Conservation (phyloP, 495 filamentous ascomycete genomes). For the Aspergillus haitiensis region DNA sequence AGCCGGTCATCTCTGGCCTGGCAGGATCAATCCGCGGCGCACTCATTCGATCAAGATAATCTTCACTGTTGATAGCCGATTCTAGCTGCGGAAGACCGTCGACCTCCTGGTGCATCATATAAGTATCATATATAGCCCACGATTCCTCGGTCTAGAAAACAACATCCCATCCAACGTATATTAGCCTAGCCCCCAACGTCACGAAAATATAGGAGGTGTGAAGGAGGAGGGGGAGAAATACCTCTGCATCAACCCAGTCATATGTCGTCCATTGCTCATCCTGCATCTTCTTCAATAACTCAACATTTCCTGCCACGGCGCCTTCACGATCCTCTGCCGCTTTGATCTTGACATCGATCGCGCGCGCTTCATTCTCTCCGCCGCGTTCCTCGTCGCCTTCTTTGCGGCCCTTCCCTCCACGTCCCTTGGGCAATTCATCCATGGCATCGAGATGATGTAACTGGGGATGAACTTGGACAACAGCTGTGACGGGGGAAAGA, state of each 20-base stretch:
- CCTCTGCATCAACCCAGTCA: conserved; percentile 69
- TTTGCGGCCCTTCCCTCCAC: conserved; percentile 27
- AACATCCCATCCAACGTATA: background rate
- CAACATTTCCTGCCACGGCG: conserved; percentile 50
- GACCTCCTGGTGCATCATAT: conserved; percentile 57
- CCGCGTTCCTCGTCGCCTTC: conserved; percentile 31
- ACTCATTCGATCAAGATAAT: conserved; percentile 67
- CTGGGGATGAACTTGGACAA: conserved; percentile 73
- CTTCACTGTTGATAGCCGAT: conserved; percentile 53
- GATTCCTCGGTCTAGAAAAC: conserved; percentile 57
- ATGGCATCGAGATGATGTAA: conserved; percentile 73
- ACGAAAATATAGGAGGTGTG: background rate
- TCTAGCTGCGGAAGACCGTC: conserved; percentile 51
- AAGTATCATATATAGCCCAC: conserved; percentile 59
- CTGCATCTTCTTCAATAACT: conserved; percentile 59
- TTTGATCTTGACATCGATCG: conserved; percentile 69
- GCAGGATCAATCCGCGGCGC: conserved; percentile 58
- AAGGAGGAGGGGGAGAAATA: conserved; percentile 31
- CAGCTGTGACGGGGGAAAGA: conserved; percentile 64
- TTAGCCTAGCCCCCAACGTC: conserved; percentile 24
- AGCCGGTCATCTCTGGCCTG: conserved; percentile 48
- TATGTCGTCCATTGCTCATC: conserved; percentile 67
- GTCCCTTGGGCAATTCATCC: conserved; percentile 48
- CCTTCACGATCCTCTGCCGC: conserved; percentile 57
- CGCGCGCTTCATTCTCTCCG: conserved; percentile 54